Base-by-base conservation (phyloP, 2,329 filamentous ascomycete genomes). In the Scedosporium boydii region DNA sequence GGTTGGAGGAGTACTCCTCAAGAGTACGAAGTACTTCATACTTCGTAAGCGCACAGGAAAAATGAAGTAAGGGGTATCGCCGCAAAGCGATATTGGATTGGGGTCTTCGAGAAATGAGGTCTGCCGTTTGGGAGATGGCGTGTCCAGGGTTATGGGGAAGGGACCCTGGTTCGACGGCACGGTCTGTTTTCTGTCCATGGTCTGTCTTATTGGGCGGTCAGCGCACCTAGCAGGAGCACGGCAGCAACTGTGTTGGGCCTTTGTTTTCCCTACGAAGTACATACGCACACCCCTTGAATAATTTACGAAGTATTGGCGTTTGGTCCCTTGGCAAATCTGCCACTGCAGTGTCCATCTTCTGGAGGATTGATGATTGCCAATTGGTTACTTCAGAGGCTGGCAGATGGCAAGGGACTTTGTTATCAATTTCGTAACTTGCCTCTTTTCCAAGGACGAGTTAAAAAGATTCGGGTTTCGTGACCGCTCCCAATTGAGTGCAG, bases 91-190 rank as follows among this genome's bases (percentile, higher is more conserved):
- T 53, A 53, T 53, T 53, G 48, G 48, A 53, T 53, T 53, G 48
- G 48, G 48, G 48, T 21, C 23, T 10, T 53, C 4, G 10, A 60
- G 58, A 60, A 60, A 60, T 60, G 58, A 60, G 44, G 21, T 34
- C 14, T 34, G 48, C 42, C 42, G 44, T 60, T 60, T 60, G 23
- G 41, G 58, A 46, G 7, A 60, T 60, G 58, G 58, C 41, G 58
- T 42, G 16, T 12, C 58, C 44, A 48, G 58, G 42, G 58, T 53
- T 27, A 21, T 53, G n/a, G 16, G n/a, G 48, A 53, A 53, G 48
- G 48, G 48, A 26, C 48, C 48, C 48, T 53, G 48, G 48, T 26
- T 53, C 48, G 48, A 26, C 48, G 48, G 14, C 48, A 18, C 21
- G 10, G 48, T 53, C n/a, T 23, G 6, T 5, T 21, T 21, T 26